These are phyloP conservation scores for Sarcodon sp. DNA, from an alignment of 768 basidiomycete species.

Conservation along the genomic window DNA sequence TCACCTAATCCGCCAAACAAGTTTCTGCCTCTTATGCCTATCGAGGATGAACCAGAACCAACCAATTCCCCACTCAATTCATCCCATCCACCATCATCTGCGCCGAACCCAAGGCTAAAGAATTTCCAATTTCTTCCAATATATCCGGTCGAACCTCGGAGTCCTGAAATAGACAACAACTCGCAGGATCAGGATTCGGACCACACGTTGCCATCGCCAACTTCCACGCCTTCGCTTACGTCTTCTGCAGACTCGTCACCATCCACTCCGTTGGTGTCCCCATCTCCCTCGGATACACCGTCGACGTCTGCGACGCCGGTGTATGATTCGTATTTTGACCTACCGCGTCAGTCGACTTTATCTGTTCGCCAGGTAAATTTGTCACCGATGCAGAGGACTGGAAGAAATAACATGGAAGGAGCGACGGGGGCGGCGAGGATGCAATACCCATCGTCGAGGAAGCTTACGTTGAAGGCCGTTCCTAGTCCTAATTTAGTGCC, in stretches of 20 bases:
- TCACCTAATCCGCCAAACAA: not conserved
- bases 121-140: not conserved
- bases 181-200: not conserved
- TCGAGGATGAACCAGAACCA: not conserved
- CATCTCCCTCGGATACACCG: not conserved
- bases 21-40: not conserved
- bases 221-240: not conserved
- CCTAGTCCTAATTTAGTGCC: constrained; percentile 14
- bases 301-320: not conserved
- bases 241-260: not conserved
- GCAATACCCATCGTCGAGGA: not conserved
- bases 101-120: not conserved
- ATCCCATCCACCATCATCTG: not conserved
- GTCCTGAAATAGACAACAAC: not conserved
- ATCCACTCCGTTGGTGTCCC: not conserved
- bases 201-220: not conserved
- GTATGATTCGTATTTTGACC: not conserved
- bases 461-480: constrained; percentile 13
- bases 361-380: not conserved
- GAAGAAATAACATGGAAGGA: no score
- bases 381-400: not conserved
- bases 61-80: not conserved
- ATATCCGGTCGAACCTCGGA: not conserved
- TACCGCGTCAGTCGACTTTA: not conserved
- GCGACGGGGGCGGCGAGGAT: no score